Base-by-base conservation (phyloP, 768 basidiomycete genomes). In the Lactarius pseudohatsudake region DNA sequence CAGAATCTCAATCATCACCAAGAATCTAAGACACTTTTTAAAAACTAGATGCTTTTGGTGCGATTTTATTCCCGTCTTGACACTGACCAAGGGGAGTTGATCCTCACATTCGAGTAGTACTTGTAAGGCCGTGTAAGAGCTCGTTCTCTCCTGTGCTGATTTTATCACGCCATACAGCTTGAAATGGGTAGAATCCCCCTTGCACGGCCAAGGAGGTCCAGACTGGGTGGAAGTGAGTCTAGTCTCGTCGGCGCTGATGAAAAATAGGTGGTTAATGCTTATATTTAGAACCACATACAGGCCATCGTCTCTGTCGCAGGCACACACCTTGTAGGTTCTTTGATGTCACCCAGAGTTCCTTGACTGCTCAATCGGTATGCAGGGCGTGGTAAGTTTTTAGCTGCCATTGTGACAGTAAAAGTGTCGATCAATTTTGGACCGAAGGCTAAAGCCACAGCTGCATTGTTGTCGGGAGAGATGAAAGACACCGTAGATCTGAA, bases 381-480 rank as follows among this genome's bases (percentile, higher is more conserved):
- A 92, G 91, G 91, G 91, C 36, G 91, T 92, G 59, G 92, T 92
- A 74, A 74, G 88, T 74, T 22, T 28, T 20, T 34, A 28, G 45
- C 28, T 15, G 15, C 13, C 38, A 50, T 11, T 43, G 16, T 11
- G 16, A 18, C 41, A 10, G 3, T 26, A 20, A 7, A 50, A 28
- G n/a, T 59, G 16, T 58, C 18, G 41, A 41, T 65, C 5, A 68
- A 40, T 34, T 54, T 59, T 3, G 20, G n/a, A 15, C n/a, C 22
- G 5, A 62, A 92, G 92, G 83, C 92, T 1, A 99, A 98, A 79
- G 91, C 96, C 0, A 95, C 98, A 92, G 77, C 95, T 0, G 96
- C 97, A 0, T 93, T 98, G 75, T 79, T 98, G 47, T 94, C 92
- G 0, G 96, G 96, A 13, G 96, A 98, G 77, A 97, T 98, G 88